Conservation (phyloP, 345 rosid species). For the Aegle marmelos region DNA sequence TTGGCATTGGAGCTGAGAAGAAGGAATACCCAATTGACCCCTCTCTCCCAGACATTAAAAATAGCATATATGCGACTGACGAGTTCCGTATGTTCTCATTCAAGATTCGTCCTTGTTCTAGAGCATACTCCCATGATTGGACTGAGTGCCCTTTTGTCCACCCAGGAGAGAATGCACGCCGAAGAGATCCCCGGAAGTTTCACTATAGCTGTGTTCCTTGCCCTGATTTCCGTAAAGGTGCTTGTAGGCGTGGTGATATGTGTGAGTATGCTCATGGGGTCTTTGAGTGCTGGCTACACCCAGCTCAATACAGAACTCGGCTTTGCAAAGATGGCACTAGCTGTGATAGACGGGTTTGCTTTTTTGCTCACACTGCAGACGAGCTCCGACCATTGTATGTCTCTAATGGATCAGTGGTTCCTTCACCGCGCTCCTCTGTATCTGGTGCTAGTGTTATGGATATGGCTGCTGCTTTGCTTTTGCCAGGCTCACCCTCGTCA, state of each 20-base stretch:
- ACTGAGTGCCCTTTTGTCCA: conserved; percentile 83
- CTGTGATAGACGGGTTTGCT: conserved; percentile 49
- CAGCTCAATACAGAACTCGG: conserved; percentile 52
- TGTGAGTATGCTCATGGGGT: conserved; percentile 60
- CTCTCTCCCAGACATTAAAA: conserved; percentile 68
- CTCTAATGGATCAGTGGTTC: conserved; percentile 46
- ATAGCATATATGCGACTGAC: conserved; percentile 61
- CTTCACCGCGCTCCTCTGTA: conserved; percentile 40
- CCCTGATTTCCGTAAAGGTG: conserved; percentile 69
- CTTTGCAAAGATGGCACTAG: conserved; percentile 55
- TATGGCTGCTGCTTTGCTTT: conserved; percentile 42
- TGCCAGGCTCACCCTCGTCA: conserved; percentile 50
- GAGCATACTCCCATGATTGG: conserved; percentile 85
- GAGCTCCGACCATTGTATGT: conserved; percentile 49
- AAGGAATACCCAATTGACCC: conserved; percentile 73
- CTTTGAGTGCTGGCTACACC: conserved; percentile 84
- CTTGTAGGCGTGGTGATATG: conserved; percentile 66
- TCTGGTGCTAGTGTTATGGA: conserved; percentile 44
- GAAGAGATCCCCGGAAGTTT: conserved; percentile 74
- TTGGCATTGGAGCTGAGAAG: conserved; percentile 23
- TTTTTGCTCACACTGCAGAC: conserved; percentile 42
- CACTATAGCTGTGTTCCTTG: conserved; percentile 81
- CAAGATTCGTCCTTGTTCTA: conserved; percentile 54
- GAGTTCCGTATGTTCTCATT: conserved; percentile 79
- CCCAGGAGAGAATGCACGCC: conserved; percentile 75